phyloP scores from a whole-genome alignment of 2,329 filamentous ascomycete species.

The Leptographium procerum region DNA sequence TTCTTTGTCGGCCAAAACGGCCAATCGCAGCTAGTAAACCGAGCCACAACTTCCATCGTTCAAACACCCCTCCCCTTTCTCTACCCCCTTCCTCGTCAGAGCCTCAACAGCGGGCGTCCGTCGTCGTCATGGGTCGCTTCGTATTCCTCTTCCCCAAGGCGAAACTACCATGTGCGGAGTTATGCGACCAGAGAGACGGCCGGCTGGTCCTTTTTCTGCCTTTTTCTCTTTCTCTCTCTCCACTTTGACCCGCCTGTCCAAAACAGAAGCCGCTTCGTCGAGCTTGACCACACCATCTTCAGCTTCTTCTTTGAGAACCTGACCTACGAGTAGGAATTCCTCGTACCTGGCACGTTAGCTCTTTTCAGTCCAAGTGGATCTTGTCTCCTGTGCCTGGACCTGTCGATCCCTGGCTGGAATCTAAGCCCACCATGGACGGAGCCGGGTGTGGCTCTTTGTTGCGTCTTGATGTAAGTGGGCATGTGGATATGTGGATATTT shows the following conservation, averaged over 20 bases:
- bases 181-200: background rate
- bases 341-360: background rate
- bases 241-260: background rate
- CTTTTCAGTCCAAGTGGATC: background rate
- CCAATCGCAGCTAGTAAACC: background rate
- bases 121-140: background rate
- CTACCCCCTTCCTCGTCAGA: background rate
- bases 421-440: too few relatives aligned
- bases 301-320: background rate
- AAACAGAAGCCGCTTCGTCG: slow-evolving; percentile 3
- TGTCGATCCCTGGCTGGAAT: background rate
- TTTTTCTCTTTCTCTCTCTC: background rate
- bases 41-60: background rate
- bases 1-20: background rate
- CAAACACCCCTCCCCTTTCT: background rate
- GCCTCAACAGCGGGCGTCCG: background rate
- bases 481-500: background rate
- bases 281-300: background rate
- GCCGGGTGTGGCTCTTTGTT: background rate
- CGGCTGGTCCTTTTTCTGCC: too few relatives aligned
- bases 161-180: too few relatives aligned
- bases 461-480: background rate
- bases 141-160: too few relatives aligned
- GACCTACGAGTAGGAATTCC: too few relatives aligned
- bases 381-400: background rate